A percentile compares a stretch with the other conserved stretches of the same genome.
phyloP scores from a whole-genome alignment of 345 rosid species.

The Populus pruinosa region DNA sequence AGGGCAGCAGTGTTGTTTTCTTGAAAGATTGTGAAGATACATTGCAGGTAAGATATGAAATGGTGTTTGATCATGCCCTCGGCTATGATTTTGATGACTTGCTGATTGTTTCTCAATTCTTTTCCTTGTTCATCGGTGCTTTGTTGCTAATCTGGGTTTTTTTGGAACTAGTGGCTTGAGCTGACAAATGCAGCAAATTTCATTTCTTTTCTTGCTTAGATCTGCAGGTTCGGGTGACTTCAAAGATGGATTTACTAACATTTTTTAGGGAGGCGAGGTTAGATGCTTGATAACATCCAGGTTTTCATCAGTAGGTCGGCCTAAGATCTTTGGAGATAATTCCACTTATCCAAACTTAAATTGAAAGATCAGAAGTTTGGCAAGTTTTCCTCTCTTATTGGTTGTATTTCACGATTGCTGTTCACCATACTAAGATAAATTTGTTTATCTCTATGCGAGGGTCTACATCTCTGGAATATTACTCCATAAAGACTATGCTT shows the following conservation, averaged over 20 bases:
- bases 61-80: background rate
- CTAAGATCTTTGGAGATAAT: conserved; percentile 13
- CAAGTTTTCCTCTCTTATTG: conserved; percentile 1
- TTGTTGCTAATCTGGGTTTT: conserved; percentile 7
- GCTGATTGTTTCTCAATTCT: background rate
- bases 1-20: background rate
- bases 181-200: conserved; percentile 12
- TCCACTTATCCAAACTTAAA: background rate
- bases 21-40: background rate
- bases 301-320: background rate
- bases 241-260: conserved; percentile 5
- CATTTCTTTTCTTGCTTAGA: conserved; percentile 9
- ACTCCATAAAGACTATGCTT: background rate
- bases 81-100: background rate
- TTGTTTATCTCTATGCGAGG: background rate
- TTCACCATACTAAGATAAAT: background rate
- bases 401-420: background rate
- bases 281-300: conserved; percentile 11
- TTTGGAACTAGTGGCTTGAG: conserved; percentile 4
- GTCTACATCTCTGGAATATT: background rate
- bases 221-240: conserved; percentile 9
- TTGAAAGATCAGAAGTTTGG: background rate
- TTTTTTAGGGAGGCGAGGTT: conserved; percentile 16
- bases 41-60: background rate
- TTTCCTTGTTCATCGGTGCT: background rate